phyloP scores from a whole-genome alignment of 2,329 filamentous ascomycete species.

The Aspergillus unguis region DNA sequence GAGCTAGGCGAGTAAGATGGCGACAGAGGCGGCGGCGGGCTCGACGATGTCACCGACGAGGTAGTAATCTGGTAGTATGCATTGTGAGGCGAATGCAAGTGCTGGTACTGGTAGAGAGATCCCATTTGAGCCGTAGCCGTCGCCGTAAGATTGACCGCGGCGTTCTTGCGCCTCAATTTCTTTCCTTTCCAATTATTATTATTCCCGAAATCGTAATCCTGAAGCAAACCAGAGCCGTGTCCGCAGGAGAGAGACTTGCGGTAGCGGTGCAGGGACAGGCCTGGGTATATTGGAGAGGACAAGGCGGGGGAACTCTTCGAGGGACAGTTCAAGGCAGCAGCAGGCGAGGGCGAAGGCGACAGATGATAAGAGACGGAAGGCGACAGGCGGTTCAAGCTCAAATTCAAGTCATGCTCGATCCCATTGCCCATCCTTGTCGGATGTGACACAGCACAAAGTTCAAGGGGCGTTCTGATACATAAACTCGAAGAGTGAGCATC shows the following conservation, averaged over 20 bases:
- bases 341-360: constrained; percentile 3
- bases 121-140: constrained; percentile 10
- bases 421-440: constrained; percentile 4
- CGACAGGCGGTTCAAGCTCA: neutral
- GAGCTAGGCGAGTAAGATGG: constrained; percentile 37
- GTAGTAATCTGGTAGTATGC: constrained; percentile 21
- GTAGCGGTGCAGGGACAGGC: constrained; percentile 34
- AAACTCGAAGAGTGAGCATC: neutral
- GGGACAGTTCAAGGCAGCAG: neutral
- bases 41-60: constrained; percentile 23
- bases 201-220: too few relatives aligned
- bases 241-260: constrained; percentile 32
- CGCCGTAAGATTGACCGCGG: constrained; percentile 31
- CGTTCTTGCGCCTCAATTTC: constrained; percentile 33
- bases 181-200: constrained; percentile 19
- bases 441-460: constrained; percentile 11
- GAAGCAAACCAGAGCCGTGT: constrained; percentile 18
- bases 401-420: neutral
- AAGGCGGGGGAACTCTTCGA: constrained; percentile 8
- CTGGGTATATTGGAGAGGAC: constrained; percentile 9
- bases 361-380: constrained; percentile 9
- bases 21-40: constrained; percentile 36
- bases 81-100: neutral
- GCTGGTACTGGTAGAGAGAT: neutral
- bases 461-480: constrained; percentile 8